Evolutionary conservation across 306 rosid genomes (phyloP), one percentile per base, ranked within the genome.

Genomic region (Argentina anserina): DNA sequence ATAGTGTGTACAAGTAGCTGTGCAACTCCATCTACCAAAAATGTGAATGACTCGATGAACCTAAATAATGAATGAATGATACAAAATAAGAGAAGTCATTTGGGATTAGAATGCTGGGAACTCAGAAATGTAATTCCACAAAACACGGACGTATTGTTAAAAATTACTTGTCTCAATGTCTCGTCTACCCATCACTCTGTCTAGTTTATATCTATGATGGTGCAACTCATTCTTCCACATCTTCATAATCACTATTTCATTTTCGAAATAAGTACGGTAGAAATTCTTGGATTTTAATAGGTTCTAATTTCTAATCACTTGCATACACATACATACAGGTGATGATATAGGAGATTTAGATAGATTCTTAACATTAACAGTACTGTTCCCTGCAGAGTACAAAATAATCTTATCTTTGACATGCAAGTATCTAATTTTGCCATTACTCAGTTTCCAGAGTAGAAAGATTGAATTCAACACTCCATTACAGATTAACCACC

Each of bases 381-480:
- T n/a, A n/a, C n/a, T n/a, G 33, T 7, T 29, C 52, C 76, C 23
- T 71, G 34, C 70, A 72, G 34, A 41, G 56, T n/a, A 37, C 53
- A 43, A 9, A 45, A 10, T 61, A 15, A 18, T 12, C 39, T 33
- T 50, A 56, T 43, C 29, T 61, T 67, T 33, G 3, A 36, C 29
- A 5, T 9, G 5, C 65, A 69, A 31, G 79, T 72, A 74, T 69
- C 79, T 63, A 79, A 73, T 63, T 67, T 72, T 79, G 63, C 58
- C 4, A 5, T 70, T 52, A 45, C 43, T n/a, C n/a, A n/a, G n/a
- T n/a, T n/a, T n/a, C n/a, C n/a, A n/a, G n/a, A n/a, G n/a, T n/a
- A n/a, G n/a, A n/a, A n/a, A n/a, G n/a, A n/a, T n/a, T n/a, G n/a
- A n/a, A n/a, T n/a, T n/a, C n/a, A n/a, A n/a, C n/a, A n/a, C n/a